These are phyloP conservation scores for Leucosporidium creatinivorum DNA, from an alignment of 768 basidiomycete species.

Conservation along the genomic window DNA sequence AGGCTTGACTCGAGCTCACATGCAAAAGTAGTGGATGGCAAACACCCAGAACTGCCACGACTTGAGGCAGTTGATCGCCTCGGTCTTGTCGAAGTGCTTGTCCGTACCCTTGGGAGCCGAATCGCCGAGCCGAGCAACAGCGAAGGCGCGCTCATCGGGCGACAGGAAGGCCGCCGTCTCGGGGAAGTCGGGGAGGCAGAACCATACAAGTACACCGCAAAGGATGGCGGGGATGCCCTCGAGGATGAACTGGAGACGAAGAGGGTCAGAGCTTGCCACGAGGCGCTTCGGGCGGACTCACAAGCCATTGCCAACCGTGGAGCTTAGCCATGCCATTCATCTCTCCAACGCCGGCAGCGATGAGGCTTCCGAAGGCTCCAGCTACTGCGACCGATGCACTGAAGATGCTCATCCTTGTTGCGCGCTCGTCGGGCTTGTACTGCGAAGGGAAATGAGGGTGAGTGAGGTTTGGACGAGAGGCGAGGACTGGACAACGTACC, in stretches of 20 bases:
- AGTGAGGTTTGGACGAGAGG: no score
- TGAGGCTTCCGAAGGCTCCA: slow-evolving; percentile 13
- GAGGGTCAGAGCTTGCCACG: no score
- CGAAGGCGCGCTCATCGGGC: slow-evolving; percentile 9
- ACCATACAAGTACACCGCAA: neutral
- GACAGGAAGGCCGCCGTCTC: slow-evolving; percentile 15
- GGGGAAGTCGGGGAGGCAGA: slow-evolving; percentile 16
- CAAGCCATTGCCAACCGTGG: slow-evolving; percentile 29
- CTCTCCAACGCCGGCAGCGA: slow-evolving; percentile 14
- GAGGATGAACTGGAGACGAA: slow-evolving; percentile 1
- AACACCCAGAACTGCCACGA: slow-evolving; percentile 23
- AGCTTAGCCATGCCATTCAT: slow-evolving; percentile 10
- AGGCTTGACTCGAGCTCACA: neutral
- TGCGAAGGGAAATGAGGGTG: no score
- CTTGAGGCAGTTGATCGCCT: slow-evolving; percentile 4
- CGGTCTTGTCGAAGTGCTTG: slow-evolving; percentile 26
- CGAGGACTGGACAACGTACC: no score
- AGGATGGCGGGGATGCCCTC: slow-evolving; percentile 18
- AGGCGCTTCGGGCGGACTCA: neutral
- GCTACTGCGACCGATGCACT: slow-evolving; percentile 8
- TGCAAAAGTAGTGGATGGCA: slow-evolving; percentile 15
- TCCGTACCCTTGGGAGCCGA: slow-evolving; percentile 17
- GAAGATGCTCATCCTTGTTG: slow-evolving; percentile 19
- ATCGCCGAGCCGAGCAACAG: slow-evolving; percentile 10
- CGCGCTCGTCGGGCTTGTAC: slow-evolving; percentile 20